Base-by-base conservation (phyloP, 2,329 filamentous ascomycete genomes). In the Colletotrichum lindemuthianum region DNA sequence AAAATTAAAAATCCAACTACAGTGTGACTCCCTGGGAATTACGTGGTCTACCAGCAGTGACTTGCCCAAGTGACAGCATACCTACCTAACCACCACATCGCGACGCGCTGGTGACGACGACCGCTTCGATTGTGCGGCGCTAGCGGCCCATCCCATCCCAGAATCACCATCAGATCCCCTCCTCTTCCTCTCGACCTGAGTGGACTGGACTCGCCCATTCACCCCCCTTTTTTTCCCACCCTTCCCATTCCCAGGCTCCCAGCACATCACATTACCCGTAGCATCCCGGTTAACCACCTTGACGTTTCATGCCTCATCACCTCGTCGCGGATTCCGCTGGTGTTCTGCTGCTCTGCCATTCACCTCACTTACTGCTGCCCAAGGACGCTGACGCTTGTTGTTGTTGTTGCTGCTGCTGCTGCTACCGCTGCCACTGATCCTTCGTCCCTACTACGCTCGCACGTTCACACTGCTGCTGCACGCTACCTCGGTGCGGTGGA, bases 251-350 rank as follows among this genome's bases (percentile, higher is more conserved):
- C n/a, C n/a, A n/a, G n/a, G n/a, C n/a, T n/a, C n/a, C 41, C 59
- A 45, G 36, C 44, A 11, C 51, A 12, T 41, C 63, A 24, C 49
- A 71, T 72, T 71, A 70, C 69, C 60, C 49, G 58, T 55, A 32
- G 43, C 48, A 69, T 61, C 69, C 69, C 65, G 69, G 69, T 61
- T 66, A 58, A 48, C 58, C 66, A 65, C 69, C 67, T 68, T 69
- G 58, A 71, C 72, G 73, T 74, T 75, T 75, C 73, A 75, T 68
- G 67, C 70, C 60, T 69, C 66, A 70, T 68, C 65, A 69, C 66
- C 59, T 66, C 68, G 72, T 74, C 72, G 70, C 72, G 72, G 71
- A 69, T 72, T 73, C 61, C 60, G 48, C 59, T 68, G 51, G 56
- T 65, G 58, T 57, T 60, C 45, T 57, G 36, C 39, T 36, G 32